Percentiles rank a stretch among this genome's conserved stretches.
These are phyloP conservation scores for Fagopyrum homotropicum DNA, from an alignment of 148 eudicot species.

Conservation along the genomic window DNA sequence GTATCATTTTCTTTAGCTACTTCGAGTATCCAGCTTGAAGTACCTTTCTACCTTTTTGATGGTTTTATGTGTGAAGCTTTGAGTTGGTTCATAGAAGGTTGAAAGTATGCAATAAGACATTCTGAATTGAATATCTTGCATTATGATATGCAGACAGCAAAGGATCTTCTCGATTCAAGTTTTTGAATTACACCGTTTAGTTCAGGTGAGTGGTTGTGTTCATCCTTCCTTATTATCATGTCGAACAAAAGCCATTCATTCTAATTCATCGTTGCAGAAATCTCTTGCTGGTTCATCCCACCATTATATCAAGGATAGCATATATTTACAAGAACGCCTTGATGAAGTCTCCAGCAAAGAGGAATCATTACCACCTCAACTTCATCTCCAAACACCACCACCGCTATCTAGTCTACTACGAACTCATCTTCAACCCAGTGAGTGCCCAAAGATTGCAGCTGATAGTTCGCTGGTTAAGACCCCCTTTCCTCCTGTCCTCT, in stretches of 20 bases:
- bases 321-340: not conserved
- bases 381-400: too few relatives aligned
- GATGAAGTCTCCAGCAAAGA: not conserved
- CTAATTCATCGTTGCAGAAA: not conserved
- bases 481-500: too few relatives aligned
- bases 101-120: not conserved
- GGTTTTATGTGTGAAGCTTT: not conserved
- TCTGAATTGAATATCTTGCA: not conserved
- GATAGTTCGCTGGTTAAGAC: too few relatives aligned
- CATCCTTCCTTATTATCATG: not conserved
- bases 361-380: not conserved
- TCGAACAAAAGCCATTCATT: not conserved
- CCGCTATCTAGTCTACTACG: not conserved
- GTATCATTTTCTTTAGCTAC: not conserved
- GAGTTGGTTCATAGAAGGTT: not conserved
- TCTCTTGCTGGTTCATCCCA: not conserved
- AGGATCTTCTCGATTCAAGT: constrained; percentile 88
- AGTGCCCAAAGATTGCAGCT: too few relatives aligned
- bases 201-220: not conserved
- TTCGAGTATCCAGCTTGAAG: not conserved
- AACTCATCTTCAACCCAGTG: too few relatives aligned
- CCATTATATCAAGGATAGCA: not conserved
- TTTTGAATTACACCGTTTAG: constrained; percentile 46
- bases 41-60: not conserved
- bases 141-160: constrained; percentile 57